Evolutionary conservation across 2,329 filamentous ascomycete species (phyloP), one percentile per base, ranked within the genome.

Genomic region (Fusarium haematococcum): DNA sequence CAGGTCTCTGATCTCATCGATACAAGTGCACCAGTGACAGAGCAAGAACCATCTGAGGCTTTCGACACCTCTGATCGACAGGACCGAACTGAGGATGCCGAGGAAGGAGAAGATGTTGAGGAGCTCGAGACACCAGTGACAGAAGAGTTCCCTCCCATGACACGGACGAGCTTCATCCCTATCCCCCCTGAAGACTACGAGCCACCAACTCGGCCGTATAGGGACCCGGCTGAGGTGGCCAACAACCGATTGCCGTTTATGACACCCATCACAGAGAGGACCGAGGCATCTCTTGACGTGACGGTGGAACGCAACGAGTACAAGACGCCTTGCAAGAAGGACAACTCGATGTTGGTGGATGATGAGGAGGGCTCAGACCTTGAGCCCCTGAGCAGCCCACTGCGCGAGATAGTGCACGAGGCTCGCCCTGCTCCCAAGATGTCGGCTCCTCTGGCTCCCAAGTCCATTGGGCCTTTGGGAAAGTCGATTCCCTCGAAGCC

Each of bases 201-300:
- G 75, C 91, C 94, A 52, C 93, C 94, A 20, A 93, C 89, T 66
- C 89, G 92, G 57, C 93, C 94, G 68, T 98, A 93, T 87, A 92
- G 95, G 80, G 94, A 98, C 82, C 91, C 94, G 79, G 89, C 86
- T 39, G 89, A 95, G 81, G 88, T 92, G 82, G 95, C 95, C 69
- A 97, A 98, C 79, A 98, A 95, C 83, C 92, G 95, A 64, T 87
- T 98, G 11, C 97, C 96, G 4, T 99, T 98, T 82, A 98, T 99
- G 97, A 99, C 97, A 0, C 97, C 97, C 2, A 99, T 99, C 75
- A 96, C 97, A 1, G 97, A 99, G 83, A 92, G 95, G 78, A 99
- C 97, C 0, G 97, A 99, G 83, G 93, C 92, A 13, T 98, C 95
- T 1, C 85, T 98, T 6, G 92, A 92, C 39, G 84, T 92, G 48